Evolutionary conservation across 2,329 filamentous ascomycete species (phyloP).

Genomic region (Trichoderma brevicompactum): DNA sequence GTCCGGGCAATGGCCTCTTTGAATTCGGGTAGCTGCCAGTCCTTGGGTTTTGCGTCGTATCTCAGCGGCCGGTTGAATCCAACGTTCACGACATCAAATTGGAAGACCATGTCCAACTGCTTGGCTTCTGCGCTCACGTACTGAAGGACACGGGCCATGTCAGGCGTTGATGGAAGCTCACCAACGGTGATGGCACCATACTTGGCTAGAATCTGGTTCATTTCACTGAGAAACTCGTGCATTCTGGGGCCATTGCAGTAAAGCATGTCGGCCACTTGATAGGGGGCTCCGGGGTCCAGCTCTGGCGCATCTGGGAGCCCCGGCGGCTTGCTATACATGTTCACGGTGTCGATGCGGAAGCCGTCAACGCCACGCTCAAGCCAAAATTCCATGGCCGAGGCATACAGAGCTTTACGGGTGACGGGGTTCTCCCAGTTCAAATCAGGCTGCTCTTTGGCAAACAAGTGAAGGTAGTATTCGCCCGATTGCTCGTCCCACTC

Average conservation of each 20-base stretch:
- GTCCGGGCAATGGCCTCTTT: conserved; percentile 54
- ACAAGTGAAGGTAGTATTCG: conserved; percentile 79
- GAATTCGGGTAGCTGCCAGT: conserved; percentile 53
- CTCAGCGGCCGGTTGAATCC: conserved; percentile 57
- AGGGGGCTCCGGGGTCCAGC: conserved; percentile 49
- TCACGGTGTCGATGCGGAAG: conserved; percentile 77
- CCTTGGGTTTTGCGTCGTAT: conserved; percentile 53
- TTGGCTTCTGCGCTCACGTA: conserved; percentile 63
- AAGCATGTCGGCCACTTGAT: conserved; percentile 59
- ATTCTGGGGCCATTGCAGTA: conserved; percentile 72
- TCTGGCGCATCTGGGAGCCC: conserved; percentile 63
- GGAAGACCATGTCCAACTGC: conserved; percentile 72
- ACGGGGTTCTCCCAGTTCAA: conserved; percentile 81
- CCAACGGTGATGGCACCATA: conserved; percentile 74
- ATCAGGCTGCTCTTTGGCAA: conserved; percentile 76
- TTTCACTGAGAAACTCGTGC: conserved; percentile 69
- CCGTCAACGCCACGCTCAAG: conserved; percentile 72
- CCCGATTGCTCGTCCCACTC: conserved; percentile 71
- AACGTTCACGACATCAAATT: conserved; percentile 67
- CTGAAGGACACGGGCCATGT: conserved; percentile 58
- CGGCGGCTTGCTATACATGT: conserved; percentile 69
- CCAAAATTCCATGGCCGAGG: conserved; percentile 78
- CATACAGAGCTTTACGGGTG: conserved; percentile 70
- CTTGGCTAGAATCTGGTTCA: conserved; percentile 62
- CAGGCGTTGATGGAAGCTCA: conserved; percentile 67